phyloP scores from a whole-genome alignment of 2,329 filamentous ascomycete genomes.

The Phialophora macrospora region DNA sequence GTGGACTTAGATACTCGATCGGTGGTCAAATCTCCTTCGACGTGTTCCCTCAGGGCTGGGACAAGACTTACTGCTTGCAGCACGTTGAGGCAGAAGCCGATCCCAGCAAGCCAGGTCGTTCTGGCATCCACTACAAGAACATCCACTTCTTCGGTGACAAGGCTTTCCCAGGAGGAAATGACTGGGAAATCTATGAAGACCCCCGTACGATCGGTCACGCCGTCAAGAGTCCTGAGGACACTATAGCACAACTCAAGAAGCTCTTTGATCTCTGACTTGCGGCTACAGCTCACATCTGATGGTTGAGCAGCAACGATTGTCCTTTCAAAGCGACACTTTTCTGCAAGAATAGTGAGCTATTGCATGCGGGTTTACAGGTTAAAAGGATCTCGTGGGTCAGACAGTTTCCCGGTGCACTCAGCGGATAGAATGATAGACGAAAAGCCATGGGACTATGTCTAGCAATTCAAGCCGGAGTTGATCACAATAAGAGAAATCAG shows the following conservation, averaged over 20 bases:
- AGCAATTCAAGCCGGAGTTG: not conserved
- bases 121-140: conserved; percentile 70
- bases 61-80: conserved; percentile 95
- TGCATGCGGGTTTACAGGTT: not conserved
- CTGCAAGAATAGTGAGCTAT: not conserved
- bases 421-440: conserved; percentile 8
- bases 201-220: conserved; percentile 80
- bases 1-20: conserved; percentile 74
- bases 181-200: conserved; percentile 91
- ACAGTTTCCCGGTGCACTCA: not conserved
- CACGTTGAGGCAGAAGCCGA: conserved; percentile 81
- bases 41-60: conserved; percentile 95
- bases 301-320: not conserved
- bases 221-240: conserved; percentile 82
- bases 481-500: not conserved
- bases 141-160: conserved; percentile 99
- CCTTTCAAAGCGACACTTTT: not conserved
- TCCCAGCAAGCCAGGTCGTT: conserved; percentile 64
- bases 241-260: conserved; percentile 77
- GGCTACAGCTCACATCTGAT: conserved; percentile 23
- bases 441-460: not conserved
- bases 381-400: not conserved
- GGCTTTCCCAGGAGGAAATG: conserved; percentile 86
- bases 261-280: conserved; percentile 60
- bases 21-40: conserved; percentile 98